Percentiles rank a stretch among this genome's conserved stretches.
Evolutionary conservation across 2,329 filamentous ascomycete genomes (phyloP).

Genomic region (Colletotrichum gigasporum): DNA sequence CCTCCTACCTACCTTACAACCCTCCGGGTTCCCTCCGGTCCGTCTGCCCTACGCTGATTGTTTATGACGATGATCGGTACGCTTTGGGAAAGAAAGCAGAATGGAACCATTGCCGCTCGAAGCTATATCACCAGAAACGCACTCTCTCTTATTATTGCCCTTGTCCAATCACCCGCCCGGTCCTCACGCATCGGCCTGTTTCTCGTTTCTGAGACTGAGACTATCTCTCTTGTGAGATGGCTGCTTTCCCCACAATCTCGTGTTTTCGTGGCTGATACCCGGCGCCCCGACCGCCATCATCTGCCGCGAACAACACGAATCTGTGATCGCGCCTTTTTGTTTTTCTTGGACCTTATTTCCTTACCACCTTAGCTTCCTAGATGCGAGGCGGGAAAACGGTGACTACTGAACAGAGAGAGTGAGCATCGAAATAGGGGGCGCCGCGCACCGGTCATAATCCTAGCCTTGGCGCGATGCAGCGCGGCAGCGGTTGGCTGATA

Average conservation of each 20-base stretch:
- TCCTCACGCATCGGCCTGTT: not conserved
- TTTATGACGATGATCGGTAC: constrained; percentile 8
- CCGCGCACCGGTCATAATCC: no score
- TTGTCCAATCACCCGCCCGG: no score
- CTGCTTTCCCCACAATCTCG: not conserved
- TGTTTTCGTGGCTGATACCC: not conserved
- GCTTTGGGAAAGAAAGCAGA: not conserved
- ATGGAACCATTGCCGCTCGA: not conserved
- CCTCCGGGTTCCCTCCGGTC: not conserved
- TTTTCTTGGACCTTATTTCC: not conserved
- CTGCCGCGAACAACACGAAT: constrained; percentile 1
- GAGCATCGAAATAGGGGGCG: not conserved
- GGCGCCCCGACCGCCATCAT: not conserved
- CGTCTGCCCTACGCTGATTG: constrained; percentile 14
- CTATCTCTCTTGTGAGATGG: not conserved
- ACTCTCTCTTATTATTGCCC: no score
- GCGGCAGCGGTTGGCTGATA: no score
- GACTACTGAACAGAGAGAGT: no score
- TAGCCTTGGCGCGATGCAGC: no score
- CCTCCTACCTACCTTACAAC: no score
- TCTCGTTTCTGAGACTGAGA: not conserved
- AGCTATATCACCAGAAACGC: no score
- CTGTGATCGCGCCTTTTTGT: not conserved
- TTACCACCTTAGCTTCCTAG: no score
- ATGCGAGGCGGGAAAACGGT: not conserved